These are phyloP conservation scores for Pythium chondricola DNA, from an alignment of 352 stramenopile genomes.

Conservation along the genomic window DNA sequence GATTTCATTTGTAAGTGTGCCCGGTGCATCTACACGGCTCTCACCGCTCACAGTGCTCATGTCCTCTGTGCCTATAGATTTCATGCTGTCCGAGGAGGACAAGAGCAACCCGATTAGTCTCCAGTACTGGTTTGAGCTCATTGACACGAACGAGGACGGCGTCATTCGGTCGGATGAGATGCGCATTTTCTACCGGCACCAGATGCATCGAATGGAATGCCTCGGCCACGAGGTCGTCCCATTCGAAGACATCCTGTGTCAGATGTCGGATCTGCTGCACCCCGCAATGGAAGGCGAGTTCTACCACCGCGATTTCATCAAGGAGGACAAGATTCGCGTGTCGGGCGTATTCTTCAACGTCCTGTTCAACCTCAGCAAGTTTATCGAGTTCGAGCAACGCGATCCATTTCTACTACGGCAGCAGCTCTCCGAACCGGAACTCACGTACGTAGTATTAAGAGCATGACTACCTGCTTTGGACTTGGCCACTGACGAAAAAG, in stretches of 20 bases:
- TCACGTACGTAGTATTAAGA: constrained; percentile 65
- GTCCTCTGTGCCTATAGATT: too few relatives aligned
- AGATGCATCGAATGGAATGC: constrained; percentile 96
- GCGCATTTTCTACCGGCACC: constrained; percentile 90
- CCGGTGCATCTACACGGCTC: too few relatives aligned
- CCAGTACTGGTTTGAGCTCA: constrained; percentile 97
- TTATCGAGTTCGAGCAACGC: constrained; percentile 97
- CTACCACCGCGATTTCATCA: constrained; percentile 69
- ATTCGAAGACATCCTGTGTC: constrained; percentile 98
- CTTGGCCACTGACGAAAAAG: too few relatives aligned
- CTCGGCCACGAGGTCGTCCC: constrained; percentile 97
- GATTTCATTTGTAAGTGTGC: constrained; percentile 89
- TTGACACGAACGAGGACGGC: constrained; percentile 97
- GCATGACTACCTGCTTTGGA: too few relatives aligned
- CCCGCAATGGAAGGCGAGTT: constrained; percentile 75
- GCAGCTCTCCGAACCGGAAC: constrained; percentile 81
- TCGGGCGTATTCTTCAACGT: constrained; percentile 98
- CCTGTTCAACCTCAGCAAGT: constrained; percentile 99
- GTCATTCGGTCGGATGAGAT: constrained; percentile 96
- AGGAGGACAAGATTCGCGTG: constrained; percentile 86
- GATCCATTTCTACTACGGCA: constrained; percentile 97
- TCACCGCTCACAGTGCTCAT: too few relatives aligned
- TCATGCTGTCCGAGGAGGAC: constrained; percentile 99
- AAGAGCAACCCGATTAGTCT: constrained; percentile 96
- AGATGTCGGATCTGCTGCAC: constrained; percentile 91